Percentiles rank a stretch among this genome's conserved stretches.
Evolutionary conservation across 176 grass and related monocot species (phyloP).

Genomic region (Dactylis glomerata): DNA sequence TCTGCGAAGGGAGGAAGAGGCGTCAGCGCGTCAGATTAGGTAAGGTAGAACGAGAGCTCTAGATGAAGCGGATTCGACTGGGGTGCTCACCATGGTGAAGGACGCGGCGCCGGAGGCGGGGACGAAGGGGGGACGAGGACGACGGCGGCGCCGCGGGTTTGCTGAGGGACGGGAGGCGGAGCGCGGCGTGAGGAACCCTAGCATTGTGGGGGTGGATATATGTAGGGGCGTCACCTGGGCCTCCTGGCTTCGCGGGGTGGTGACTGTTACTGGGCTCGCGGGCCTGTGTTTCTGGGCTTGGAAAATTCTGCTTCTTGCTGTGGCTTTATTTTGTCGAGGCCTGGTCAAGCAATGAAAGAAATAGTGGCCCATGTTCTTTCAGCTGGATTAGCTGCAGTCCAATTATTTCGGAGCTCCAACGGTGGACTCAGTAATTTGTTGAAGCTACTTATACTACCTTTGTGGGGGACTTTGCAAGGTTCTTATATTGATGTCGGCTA

Average conservation of each 20-base stretch:
- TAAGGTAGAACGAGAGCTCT: background rate
- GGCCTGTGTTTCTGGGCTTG: background rate
- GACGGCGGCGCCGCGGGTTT: background rate
- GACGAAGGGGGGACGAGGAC: background rate
- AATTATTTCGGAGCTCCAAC: too few species aligned
- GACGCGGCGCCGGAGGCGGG: background rate
- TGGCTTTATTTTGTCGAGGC: background rate
- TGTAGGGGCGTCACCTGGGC: background rate
- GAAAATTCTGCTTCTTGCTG: background rate
- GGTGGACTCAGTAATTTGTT: too few species aligned
- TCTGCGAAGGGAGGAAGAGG: conserved; percentile 23
- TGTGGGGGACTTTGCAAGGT: too few species aligned
- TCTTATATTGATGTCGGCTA: too few species aligned
- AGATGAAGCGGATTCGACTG: background rate
- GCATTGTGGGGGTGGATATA: background rate
- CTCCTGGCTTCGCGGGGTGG: background rate
- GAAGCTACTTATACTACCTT: too few species aligned
- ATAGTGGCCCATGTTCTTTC: background rate
- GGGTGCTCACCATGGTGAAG: conserved; percentile 37
- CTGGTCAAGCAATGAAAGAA: background rate
- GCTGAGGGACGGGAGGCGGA: background rate
- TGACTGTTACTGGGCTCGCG: background rate
- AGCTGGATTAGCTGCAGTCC: too few species aligned
- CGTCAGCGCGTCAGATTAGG: background rate
- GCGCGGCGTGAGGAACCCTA: conserved; percentile 47